Base-by-base conservation (phyloP, 306 rosid genomes). In the Cicer arietinum region DNA sequence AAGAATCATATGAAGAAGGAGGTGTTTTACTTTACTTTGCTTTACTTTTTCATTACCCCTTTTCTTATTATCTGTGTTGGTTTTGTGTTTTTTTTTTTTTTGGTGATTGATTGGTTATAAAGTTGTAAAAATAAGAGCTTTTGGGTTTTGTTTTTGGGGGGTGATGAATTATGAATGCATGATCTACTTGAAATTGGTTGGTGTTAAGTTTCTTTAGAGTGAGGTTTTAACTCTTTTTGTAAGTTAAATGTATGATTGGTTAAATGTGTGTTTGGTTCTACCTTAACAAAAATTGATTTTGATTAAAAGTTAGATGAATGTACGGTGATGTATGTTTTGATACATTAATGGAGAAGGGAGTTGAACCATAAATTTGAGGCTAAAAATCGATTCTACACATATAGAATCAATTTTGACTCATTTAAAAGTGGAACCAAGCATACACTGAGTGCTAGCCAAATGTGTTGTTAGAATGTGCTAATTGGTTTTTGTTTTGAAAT, bases 1-100 rank as follows among this genome's bases (percentile, higher is more conserved):
- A 94, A 86, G 84, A 79, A 10, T 10, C 90, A 88, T 77, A 91
- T 91, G 91, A 86, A 77, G 80, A 90, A 86, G 80, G 88, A 90
- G 91, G 98, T 30, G 43, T 7, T 25, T 58, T 58, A 3, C 7
- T 20, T 47, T 5, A 14, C 13, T 69, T 10, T 66, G 9, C 17
- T 42, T 41, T 53, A 64, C 0, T 6, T 9, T 67, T 57, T 10
- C 2, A 13, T 6, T n/a, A n/a, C 14, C 64, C 10, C 51, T 11
- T 39, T 42, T 54, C 39, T 6, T 51, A 50, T 35, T 48, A 6
- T 59, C 5, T 37, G 43, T 59, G 50, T 48, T 66, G 53, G 4
- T 77, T 39, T 52, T 11, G 1, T 2, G 72, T 10, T n/a, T n/a
- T 61, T 37, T 62, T 11, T 40, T 43, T 44, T 42, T 16, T 5